Conservation (phyloP, 257 asterid species). For the Penstemon davidsonii region DNA sequence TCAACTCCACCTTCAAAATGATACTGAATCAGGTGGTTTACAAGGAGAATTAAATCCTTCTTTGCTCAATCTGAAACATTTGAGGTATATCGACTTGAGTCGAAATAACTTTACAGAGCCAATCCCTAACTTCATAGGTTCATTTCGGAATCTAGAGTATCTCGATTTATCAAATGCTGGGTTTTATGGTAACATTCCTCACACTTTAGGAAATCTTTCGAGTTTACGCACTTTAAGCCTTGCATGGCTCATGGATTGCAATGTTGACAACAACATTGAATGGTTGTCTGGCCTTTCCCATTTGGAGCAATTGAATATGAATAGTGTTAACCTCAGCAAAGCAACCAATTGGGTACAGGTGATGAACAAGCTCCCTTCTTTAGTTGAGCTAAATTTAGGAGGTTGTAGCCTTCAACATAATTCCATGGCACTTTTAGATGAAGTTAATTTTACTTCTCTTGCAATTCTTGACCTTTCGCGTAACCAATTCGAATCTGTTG, state of each 20-base stretch:
- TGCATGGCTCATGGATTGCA: no score
- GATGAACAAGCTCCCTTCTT: constrained; percentile 8
- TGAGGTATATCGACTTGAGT: constrained; percentile 20
- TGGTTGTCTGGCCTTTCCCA: constrained; percentile 21
- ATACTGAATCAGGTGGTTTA: background rate
- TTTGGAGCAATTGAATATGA: constrained; percentile 15
- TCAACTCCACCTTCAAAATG: constrained; percentile 4
- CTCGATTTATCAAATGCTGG: constrained; percentile 8
- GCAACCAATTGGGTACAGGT: constrained; percentile 2
- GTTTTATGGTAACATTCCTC: background rate
- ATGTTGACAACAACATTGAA: background rate
- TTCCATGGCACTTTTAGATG: background rate
- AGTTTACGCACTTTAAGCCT: constrained; percentile 8
- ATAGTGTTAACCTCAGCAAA: constrained; percentile 9
- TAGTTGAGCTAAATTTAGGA: background rate
- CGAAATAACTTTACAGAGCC: constrained; percentile 3
- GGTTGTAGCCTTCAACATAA: background rate
- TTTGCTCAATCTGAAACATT: constrained; percentile 18
- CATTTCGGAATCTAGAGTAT: constrained; percentile 7
- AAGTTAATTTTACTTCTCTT: background rate
- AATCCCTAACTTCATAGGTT: constrained; percentile 26
- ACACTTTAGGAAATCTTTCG: constrained; percentile 23
- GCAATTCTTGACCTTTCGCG: constrained; percentile 6
- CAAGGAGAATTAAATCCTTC: constrained; percentile 6
- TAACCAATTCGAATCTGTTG: background rate